Percentiles rank a stretch among this genome's conserved stretches.
Conservation (phyloP, 257 asterid genomes). For the Solanum sejunctum region DNA sequence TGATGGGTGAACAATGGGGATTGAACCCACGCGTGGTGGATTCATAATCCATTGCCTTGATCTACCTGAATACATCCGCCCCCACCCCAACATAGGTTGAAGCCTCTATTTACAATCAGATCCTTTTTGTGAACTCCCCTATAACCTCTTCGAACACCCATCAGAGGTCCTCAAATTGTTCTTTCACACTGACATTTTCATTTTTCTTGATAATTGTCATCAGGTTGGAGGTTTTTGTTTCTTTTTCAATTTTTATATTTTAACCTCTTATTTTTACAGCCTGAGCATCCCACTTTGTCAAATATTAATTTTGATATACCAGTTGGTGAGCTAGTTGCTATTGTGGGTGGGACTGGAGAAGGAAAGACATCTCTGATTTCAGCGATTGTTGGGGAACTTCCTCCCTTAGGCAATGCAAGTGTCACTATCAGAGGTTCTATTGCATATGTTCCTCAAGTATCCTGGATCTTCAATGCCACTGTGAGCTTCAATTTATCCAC, state of each 20-base stretch:
- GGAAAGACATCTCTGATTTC: slow-evolving; percentile 86
- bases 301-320: slow-evolving; percentile 67
- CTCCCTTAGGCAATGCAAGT: slow-evolving; percentile 54
- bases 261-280: slow-evolving; percentile 27
- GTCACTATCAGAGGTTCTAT: slow-evolving; percentile 70
- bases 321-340: slow-evolving; percentile 71
- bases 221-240: not conserved
- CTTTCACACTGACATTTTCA: not conserved
- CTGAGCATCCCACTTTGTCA: slow-evolving; percentile 56
- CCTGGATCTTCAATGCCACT: slow-evolving; percentile 91
- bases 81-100: too few species aligned
- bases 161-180: not conserved
- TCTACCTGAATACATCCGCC: too few species aligned
- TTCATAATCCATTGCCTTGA: too few species aligned
- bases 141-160: not conserved
- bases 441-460: slow-evolving; percentile 87
- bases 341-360: slow-evolving; percentile 95
- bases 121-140: too few species aligned
- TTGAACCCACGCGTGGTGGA: too few species aligned
- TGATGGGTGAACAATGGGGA: too few species aligned
- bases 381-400: slow-evolving; percentile 88
- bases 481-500: slow-evolving; percentile 32
- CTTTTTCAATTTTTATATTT: not conserved
- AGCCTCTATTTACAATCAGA: too few species aligned
- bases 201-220: not conserved